phyloP scores from a whole-genome alignment of 2,329 filamentous ascomycete genomes.

The Colletotrichum gigasporum region DNA sequence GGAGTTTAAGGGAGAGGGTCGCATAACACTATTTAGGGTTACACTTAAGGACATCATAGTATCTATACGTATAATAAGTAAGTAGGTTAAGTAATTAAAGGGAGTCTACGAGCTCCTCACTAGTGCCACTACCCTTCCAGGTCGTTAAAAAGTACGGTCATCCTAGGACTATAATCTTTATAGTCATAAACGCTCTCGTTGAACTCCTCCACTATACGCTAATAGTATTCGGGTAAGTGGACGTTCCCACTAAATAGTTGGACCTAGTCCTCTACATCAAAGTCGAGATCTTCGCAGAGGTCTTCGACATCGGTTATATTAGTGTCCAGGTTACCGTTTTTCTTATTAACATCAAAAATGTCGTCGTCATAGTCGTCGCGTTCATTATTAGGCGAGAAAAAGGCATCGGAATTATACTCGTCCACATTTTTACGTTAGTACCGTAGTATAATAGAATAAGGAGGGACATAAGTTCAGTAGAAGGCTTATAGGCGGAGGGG shows the following conservation, averaged over 20 bases:
- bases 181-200: conserved; percentile 25
- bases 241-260: conserved; percentile 33
- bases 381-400: neutral
- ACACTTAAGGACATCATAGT: neutral
- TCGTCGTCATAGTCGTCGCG: neutral
- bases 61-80: neutral
- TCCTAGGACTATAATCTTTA: conserved; percentile 26
- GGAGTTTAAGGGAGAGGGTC: neutral
- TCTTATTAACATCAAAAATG: no score
- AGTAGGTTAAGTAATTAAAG: neutral
- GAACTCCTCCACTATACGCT: conserved; percentile 16
- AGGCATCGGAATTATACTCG: neutral
- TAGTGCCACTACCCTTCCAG: conserved; percentile 27
- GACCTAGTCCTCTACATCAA: conserved; percentile 27
- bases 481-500: no score
- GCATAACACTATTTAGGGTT: neutral
- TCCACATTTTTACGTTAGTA: neutral
- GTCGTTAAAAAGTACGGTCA: conserved; percentile 10
- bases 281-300: neutral
- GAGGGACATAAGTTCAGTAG: neutral
- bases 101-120: neutral
- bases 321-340: no score
- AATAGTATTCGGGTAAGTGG: conserved; percentile 33
- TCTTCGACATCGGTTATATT: neutral
- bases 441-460: neutral